Base-by-base conservation (phyloP, 805 yeast species). In the Ogataea neopini region DNA sequence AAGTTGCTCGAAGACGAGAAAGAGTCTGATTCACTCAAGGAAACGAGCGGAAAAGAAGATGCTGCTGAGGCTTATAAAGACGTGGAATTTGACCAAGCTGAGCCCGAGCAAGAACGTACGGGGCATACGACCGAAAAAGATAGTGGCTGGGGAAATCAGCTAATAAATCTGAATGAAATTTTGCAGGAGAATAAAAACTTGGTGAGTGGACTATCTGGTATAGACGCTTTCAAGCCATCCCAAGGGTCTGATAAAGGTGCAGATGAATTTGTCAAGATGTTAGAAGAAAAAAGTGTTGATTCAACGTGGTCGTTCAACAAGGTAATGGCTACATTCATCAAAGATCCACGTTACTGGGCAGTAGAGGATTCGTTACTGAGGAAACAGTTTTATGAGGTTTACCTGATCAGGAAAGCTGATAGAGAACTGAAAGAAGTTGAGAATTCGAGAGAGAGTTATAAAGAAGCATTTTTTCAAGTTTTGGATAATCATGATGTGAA, bases 231-330 rank as follows among this genome's bases (percentile, higher is more conserved):
- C 9, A 36, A 23, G 22, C 13, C 37, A 10, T n/a, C 39, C 28
- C 40, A 44, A 18, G 47, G 46, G 15, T 48, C 43, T 2, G 36
- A 38, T 5, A 22, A 22, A 14, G 40, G 40, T 10, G 30, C 42
- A 9, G 42, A 39, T 40, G 76, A 74, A 36, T 89, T 84, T 60
- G 56, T 72, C 14, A 62, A 69, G 2, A 71, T 89, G 76, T 67
- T 90, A 8, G 63, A 68, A 28, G 79, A 75, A 1, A 65, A 75
- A 32, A 67, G 73, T 6, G 88, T 89, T 2, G 90, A 84, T 61
- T 75, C 86, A 0, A 76, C 85, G 0, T 86, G 92, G 91, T 76
- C 94, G 0, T 88, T 88, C 64, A 79, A 76, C 41, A 71, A 71
- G 48, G 84, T 86, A 1, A 80, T 89, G 67, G 75, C 78, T 18